These are phyloP conservation scores for Aethionema arabicum DNA, from an alignment of 345 rosid species.

Conservation along the genomic window DNA sequence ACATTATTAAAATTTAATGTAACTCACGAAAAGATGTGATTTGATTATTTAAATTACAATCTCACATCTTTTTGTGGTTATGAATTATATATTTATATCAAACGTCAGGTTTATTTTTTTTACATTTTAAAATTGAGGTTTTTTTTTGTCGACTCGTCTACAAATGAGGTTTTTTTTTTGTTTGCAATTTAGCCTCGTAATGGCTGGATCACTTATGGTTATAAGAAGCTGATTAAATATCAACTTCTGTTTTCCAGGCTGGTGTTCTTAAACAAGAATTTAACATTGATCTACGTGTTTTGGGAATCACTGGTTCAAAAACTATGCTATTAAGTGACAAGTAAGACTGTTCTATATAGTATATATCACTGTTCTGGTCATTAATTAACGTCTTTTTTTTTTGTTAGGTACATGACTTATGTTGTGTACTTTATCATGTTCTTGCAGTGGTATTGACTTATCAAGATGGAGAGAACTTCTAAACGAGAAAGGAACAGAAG, in stretches of 20 bases:
- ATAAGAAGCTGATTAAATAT: conserved; percentile 16
- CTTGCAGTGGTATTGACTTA: conserved; percentile 74
- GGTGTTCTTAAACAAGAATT: conserved; percentile 92
- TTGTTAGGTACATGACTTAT: conserved; percentile 14
- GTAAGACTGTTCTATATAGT: conserved; percentile 78
- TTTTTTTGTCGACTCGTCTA: too few relatives aligned
- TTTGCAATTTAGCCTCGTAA: too few relatives aligned
- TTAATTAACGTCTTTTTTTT: too few relatives aligned
- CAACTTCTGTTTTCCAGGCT: conserved; percentile 53
- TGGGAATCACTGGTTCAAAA: conserved; percentile 87
- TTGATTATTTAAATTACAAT: too few relatives aligned
- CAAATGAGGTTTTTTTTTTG: too few relatives aligned
- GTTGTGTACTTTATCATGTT: conserved; percentile 10
- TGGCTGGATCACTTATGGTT: background rate
- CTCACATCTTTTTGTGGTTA: too few relatives aligned
- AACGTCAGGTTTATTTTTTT: too few relatives aligned
- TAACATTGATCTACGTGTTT: conserved; percentile 91
- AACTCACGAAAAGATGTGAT: too few relatives aligned
- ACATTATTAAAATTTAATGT: too few relatives aligned
- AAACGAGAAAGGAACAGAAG: conserved; percentile 64
- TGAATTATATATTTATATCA: too few relatives aligned
- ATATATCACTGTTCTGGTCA: conserved; percentile 1
- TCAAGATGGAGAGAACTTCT: conserved; percentile 80
- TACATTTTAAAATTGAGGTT: too few relatives aligned
- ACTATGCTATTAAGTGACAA: conserved; percentile 79